Conservation (phyloP, 2,329 filamentous ascomycete genomes). For the Trichoderma sp. region DNA sequence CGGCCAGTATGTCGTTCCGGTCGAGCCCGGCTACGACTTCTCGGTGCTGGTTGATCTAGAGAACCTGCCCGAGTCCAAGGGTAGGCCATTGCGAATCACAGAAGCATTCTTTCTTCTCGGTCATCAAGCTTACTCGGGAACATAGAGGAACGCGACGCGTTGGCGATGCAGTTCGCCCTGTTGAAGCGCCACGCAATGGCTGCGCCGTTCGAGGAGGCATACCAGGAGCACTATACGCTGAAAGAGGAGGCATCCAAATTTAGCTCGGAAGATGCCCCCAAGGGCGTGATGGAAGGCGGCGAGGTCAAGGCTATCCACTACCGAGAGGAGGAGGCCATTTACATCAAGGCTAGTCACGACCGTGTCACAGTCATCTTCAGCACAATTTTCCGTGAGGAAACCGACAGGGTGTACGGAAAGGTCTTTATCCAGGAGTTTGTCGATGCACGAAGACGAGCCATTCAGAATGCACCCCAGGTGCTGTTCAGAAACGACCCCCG, state of each 20-base stretch:
- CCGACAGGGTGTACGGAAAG: conserved; percentile 95
- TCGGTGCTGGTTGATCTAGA: conserved; percentile 89
- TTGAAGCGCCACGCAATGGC: conserved; percentile 99
- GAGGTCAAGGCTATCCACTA: conserved; percentile 97
- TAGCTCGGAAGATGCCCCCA: conserved; percentile 89
- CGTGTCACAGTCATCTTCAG: conserved; percentile 99
- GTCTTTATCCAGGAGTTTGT: conserved; percentile 99
- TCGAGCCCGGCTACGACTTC: conserved; percentile 94
- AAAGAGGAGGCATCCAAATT: conserved; percentile 89
- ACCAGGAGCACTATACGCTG: conserved; percentile 85
- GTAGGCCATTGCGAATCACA: conserved; percentile 41
- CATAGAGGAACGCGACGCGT: conserved; percentile 77
- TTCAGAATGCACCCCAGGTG: conserved; percentile 98
- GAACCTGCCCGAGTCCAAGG: conserved; percentile 76
- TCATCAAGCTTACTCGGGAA: conserved; percentile 17
- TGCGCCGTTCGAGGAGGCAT: conserved; percentile 95
- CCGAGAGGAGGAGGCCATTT: conserved; percentile 97
- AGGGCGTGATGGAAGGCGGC: conserved; percentile 85
- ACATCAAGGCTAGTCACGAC: conserved; percentile 96
- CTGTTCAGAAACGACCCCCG: conserved; percentile 94
- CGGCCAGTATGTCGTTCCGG: conserved; percentile 81
- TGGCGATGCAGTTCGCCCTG: conserved; percentile 84
- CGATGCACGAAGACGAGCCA: conserved; percentile 88
- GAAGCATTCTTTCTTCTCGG: not conserved
- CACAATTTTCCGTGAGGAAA: conserved; percentile 97